Evolutionary conservation across 148 eudicot species (phyloP).

Genomic region (Camellia japonica): DNA sequence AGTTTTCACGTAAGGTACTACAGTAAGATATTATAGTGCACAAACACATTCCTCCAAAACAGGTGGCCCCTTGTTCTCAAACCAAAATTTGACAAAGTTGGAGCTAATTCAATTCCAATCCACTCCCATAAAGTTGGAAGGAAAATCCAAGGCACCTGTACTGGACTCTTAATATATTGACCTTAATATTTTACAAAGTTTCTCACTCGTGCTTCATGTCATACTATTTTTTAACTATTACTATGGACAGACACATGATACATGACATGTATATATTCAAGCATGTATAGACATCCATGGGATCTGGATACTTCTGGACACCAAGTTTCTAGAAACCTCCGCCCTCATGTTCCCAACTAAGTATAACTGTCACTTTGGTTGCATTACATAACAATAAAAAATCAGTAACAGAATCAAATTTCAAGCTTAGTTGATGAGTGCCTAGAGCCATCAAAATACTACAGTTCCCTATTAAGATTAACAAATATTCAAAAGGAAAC

Average conservation of each 20-base stretch:
- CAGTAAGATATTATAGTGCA: neutral
- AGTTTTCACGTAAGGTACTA: neutral
- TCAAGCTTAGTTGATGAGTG: neutral
- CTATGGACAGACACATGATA: neutral
- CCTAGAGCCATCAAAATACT: neutral
- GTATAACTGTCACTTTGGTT: neutral
- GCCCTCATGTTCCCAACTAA: neutral
- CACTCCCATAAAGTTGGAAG: neutral
- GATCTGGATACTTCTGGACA: neutral
- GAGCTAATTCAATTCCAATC: neutral
- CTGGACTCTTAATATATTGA: no score
- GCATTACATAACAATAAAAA: neutral
- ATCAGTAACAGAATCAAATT: neutral
- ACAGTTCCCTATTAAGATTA: neutral
- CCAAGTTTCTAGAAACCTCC: neutral
- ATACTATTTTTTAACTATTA: neutral
- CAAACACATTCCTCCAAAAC: neutral
- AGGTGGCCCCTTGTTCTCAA: neutral
- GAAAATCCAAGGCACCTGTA: neutral
- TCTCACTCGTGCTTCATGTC: no score
- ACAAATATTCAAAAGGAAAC: neutral
- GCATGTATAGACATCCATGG: neutral
- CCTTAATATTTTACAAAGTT: no score
- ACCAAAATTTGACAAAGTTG: neutral
- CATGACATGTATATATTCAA: neutral